phyloP scores from a whole-genome alignment of 2,329 filamentous ascomycete species.

The Epichloe uncinata region DNA sequence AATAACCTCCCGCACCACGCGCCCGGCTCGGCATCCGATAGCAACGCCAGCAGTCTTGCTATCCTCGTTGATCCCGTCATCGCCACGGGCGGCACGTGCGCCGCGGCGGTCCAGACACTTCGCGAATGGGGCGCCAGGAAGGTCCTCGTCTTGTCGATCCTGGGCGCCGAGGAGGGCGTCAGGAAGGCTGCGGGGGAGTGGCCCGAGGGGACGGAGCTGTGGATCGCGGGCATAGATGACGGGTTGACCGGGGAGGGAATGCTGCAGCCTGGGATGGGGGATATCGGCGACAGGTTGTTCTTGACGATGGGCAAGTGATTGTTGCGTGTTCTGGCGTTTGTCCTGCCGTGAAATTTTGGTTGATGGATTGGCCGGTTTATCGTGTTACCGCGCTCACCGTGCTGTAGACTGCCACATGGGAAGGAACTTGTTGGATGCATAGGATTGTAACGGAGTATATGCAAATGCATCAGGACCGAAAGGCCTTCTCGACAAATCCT shows the following conservation, averaged over 20 bases:
- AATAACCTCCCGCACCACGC: constrained; percentile 81
- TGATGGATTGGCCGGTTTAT: neutral
- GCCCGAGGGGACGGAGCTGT: constrained; percentile 65
- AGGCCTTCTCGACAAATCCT: neutral
- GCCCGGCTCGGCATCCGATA: constrained; percentile 19
- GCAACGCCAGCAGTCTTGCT: constrained; percentile 43
- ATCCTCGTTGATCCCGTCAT: constrained; percentile 88
- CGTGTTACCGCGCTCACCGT: no score
- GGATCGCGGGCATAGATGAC: constrained; percentile 67
- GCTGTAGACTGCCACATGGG: no score
- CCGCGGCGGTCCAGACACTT: constrained; percentile 78
- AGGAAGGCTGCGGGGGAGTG: constrained; percentile 61
- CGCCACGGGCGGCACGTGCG: constrained; percentile 81
- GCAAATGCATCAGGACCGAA: no score
- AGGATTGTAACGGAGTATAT: no score
- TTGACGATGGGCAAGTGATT: constrained; percentile 40
- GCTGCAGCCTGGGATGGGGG: constrained; percentile 75
- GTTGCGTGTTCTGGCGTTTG: neutral
- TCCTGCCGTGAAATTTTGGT: neutral
- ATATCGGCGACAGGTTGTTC: constrained; percentile 83
- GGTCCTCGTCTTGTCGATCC: constrained; percentile 62
- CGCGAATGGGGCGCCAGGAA: constrained; percentile 82
- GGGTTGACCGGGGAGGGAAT: constrained; percentile 68
- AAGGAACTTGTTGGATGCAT: no score
- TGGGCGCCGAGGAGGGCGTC: constrained; percentile 63